Conservation (phyloP, 257 asterid genomes). For the Datura wrightii region DNA sequence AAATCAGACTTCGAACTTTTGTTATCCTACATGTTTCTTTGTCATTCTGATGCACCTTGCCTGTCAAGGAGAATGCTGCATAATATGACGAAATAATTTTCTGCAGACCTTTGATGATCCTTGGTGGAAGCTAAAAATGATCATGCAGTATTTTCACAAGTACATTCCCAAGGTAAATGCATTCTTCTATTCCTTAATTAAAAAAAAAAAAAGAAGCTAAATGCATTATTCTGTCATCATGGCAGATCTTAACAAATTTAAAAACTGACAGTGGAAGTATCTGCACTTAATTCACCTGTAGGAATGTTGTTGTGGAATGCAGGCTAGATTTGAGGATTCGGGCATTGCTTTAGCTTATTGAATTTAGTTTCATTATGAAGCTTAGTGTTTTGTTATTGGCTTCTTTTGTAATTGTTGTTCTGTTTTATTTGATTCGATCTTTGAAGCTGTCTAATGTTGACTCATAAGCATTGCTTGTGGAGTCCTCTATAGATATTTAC, state of each 20-base stretch:
- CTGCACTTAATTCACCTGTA: constrained; percentile 18
- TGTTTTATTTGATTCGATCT: background rate
- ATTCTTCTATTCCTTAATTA: background rate
- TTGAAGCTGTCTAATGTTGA: background rate
- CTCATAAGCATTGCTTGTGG: background rate
- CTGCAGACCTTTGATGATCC: constrained; percentile 77
- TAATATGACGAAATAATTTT: constrained; percentile 22
- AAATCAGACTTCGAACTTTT: background rate
- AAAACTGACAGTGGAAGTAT: constrained; percentile 3
- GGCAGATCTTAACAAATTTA: constrained; percentile 6
- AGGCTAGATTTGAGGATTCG: background rate
- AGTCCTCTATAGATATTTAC: constrained; percentile 23
- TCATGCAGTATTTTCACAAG: constrained; percentile 78
- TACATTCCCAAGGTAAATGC: constrained; percentile 70
- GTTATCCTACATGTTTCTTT: constrained; percentile 14
- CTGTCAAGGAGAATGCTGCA: constrained; percentile 20
- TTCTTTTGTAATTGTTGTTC: background rate
- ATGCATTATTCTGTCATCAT: constrained; percentile 31
- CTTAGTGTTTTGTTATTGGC: background rate
- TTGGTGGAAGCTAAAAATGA: constrained; percentile 65
- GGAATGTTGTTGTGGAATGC: background rate
- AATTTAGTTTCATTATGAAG: background rate
- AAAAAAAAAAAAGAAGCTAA: constrained; percentile 47
- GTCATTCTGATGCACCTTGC: background rate
- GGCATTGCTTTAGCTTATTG: background rate